A percentile compares a stretch with the other conserved stretches of the same genome.
phyloP scores from a whole-genome alignment of 352 stramenopile genomes.

The Pythium monospermum region DNA sequence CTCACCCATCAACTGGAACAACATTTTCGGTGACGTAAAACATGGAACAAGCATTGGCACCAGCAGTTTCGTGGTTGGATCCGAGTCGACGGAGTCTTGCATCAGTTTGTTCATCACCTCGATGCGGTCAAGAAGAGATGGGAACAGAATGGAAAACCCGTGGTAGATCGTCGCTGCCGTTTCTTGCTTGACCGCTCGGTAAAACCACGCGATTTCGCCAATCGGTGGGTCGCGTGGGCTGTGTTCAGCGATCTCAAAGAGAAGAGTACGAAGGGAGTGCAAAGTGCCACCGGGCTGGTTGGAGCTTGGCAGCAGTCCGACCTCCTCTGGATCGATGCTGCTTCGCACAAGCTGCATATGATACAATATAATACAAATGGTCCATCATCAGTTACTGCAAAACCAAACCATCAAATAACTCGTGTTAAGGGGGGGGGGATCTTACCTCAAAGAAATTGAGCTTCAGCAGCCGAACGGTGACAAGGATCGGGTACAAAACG shows the following conservation, averaged over 20 bases:
- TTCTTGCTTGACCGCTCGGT: constrained; percentile 77
- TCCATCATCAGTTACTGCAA: background rate
- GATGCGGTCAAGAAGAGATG: constrained; percentile 69
- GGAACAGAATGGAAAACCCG: constrained; percentile 75
- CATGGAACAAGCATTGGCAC: constrained; percentile 79
- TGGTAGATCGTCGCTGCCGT: constrained; percentile 71
- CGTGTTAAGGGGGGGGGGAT: no score
- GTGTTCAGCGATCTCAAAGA: constrained; percentile 70
- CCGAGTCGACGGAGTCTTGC: constrained; percentile 23
- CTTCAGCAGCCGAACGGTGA: constrained; percentile 73
- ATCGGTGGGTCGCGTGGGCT: constrained; percentile 19
- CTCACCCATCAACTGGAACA: constrained; percentile 78
- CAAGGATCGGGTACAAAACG: constrained; percentile 66
- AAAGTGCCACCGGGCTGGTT: constrained; percentile 42
- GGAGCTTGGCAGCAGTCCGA: constrained; percentile 36
- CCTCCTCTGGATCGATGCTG: constrained; percentile 50
- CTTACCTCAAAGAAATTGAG: constrained; percentile 87
- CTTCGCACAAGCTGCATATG: constrained; percentile 57
- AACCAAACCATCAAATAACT: background rate
- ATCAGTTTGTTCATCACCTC: constrained; percentile 81
- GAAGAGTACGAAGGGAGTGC: constrained; percentile 46
- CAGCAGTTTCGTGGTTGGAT: constrained; percentile 52
- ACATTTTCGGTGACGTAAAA: constrained; percentile 79
- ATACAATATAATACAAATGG: background rate
- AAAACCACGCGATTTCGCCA: constrained; percentile 59